phyloP scores from a whole-genome alignment of 768 basidiomycete genomes.

The Multifurca ochricompacta region DNA sequence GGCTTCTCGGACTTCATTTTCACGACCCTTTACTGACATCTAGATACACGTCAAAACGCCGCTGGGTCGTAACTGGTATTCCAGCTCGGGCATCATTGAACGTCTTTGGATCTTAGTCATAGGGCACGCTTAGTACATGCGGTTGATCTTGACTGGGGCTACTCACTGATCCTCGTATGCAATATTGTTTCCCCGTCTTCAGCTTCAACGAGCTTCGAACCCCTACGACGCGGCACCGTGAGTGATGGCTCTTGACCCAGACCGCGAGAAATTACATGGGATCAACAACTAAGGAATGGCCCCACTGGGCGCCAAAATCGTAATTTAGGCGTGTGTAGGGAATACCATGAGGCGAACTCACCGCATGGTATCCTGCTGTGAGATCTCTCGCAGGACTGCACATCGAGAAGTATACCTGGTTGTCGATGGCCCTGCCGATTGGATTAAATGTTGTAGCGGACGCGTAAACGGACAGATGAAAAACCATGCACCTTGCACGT shows the following conservation, averaged over 20 bases:
- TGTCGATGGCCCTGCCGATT: conserved; percentile 80
- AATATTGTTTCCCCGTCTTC: conserved; percentile 72
- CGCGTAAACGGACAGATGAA: not conserved
- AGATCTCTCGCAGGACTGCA: conserved; percentile 89
- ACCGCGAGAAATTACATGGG: conserved; percentile 52
- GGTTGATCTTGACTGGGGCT: not conserved
- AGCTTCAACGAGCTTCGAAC: conserved; percentile 63
- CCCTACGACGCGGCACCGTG: conserved; percentile 39
- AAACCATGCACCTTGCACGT: conserved; percentile 53
- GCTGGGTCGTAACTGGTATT: conserved; percentile 87
- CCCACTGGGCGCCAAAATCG: conserved; percentile 48
- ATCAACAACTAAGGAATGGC: conserved; percentile 87
- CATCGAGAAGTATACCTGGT: conserved; percentile 94
- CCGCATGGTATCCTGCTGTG: conserved; percentile 81
- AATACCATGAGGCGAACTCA: conserved; percentile 30
- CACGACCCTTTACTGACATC: conserved; percentile 45
- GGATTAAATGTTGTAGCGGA: not conserved
- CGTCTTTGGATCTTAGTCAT: conserved; percentile 48
- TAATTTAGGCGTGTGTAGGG: not conserved
- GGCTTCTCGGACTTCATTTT: conserved; percentile 1
- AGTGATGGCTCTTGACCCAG: conserved; percentile 5
- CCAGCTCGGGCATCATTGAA: conserved; percentile 64
- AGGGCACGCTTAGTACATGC: conserved; percentile 3
- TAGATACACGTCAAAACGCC: conserved; percentile 87
- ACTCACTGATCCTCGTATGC: conserved; percentile 74